A percentile compares a stretch with the other conserved stretches of the same genome.
Evolutionary conservation across 805 yeast genomes (phyloP).

Genomic region (Hyphopichia homilentoma): DNA sequence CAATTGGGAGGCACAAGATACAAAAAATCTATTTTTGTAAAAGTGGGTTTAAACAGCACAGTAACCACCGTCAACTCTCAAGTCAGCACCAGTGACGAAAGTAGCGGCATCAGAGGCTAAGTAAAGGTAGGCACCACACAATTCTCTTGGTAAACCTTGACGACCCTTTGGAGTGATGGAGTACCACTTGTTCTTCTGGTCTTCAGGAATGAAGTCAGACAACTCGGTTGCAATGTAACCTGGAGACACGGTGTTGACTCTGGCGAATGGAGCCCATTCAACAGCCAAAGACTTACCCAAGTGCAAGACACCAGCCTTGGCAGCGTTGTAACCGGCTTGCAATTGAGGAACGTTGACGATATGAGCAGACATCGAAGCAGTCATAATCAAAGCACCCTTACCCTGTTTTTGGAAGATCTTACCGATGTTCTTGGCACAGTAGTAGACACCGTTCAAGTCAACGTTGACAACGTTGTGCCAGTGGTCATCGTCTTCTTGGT

Average conservation of each 20-base stretch:
- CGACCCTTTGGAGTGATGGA: constrained; percentile 65
- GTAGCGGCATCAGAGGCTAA: constrained; percentile 79
- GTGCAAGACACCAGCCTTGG: constrained; percentile 81
- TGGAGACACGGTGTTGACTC: constrained; percentile 79
- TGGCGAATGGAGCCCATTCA: constrained; percentile 84
- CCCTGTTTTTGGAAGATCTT: constrained; percentile 68
- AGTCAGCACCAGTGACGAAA: constrained; percentile 75
- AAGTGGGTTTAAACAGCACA: constrained; percentile 34
- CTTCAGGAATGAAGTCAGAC: constrained; percentile 36
- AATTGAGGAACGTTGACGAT: constrained; percentile 83
- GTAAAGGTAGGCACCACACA: constrained; percentile 76
- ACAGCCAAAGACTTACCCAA: constrained; percentile 75
- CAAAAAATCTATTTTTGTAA: no score
- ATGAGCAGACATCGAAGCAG: constrained; percentile 89
- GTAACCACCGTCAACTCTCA: constrained; percentile 79
- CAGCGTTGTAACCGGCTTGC: constrained; percentile 83
- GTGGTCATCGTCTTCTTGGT: constrained; percentile 45
- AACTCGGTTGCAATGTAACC: constrained; percentile 82
- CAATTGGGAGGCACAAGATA: no score
- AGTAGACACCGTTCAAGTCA: constrained; percentile 77
- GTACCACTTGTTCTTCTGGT: constrained; percentile 37
- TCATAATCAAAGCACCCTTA: constrained; percentile 73
- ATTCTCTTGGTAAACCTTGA: constrained; percentile 68
- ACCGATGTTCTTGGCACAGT: constrained; percentile 75
- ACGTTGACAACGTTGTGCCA: constrained; percentile 74